A percentile compares a stretch with the other conserved stretches of the same genome.
phyloP scores from a whole-genome alignment of 23 red algal species.

The Pyropia yezoensis region DNA sequence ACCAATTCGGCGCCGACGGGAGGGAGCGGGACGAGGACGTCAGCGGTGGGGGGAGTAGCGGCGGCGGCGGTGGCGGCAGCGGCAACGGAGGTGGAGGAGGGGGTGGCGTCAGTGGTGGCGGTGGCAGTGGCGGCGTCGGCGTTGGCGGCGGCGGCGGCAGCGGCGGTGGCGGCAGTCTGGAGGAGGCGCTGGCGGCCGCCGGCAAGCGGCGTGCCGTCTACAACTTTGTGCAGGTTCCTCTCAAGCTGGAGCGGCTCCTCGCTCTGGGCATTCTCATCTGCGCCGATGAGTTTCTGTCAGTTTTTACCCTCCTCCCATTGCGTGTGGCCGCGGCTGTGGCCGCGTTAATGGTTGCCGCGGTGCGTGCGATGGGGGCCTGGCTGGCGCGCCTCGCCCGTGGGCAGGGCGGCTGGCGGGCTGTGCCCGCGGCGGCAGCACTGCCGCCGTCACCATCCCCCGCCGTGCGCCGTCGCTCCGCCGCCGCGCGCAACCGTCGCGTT shows the following conservation, averaged over 20 bases:
- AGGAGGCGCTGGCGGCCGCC: constrained; percentile 44
- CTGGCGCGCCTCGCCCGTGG: too few relatives aligned
- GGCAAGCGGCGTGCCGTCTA: constrained; percentile 47
- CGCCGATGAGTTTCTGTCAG: constrained; percentile 59
- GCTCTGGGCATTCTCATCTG: constrained; percentile 68
- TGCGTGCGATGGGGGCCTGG: neutral
- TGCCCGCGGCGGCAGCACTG: too few relatives aligned
- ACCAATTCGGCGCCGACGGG: too few relatives aligned
- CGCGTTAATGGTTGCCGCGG: neutral
- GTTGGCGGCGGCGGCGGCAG: too few relatives aligned
- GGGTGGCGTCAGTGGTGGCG: too few relatives aligned
- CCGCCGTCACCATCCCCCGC: too few relatives aligned
- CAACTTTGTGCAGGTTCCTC: constrained; percentile 75
- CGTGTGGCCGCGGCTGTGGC: constrained; percentile 5
- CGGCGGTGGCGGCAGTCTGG: constrained; percentile 1
- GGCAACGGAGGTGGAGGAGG: too few relatives aligned
- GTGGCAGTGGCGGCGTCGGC: too few relatives aligned
- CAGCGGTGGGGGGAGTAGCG: too few relatives aligned
- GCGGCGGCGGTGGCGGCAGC: too few relatives aligned
- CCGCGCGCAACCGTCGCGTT: neutral
- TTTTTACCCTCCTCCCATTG: constrained; percentile 70
- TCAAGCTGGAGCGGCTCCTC: constrained; percentile 50
- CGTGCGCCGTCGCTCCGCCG: neutral
- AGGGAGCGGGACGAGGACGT: too few relatives aligned
- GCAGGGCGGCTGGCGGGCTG: too few relatives aligned